phyloP scores from a whole-genome alignment of 164 flowering plant species.

The Vitis rotundifolia region DNA sequence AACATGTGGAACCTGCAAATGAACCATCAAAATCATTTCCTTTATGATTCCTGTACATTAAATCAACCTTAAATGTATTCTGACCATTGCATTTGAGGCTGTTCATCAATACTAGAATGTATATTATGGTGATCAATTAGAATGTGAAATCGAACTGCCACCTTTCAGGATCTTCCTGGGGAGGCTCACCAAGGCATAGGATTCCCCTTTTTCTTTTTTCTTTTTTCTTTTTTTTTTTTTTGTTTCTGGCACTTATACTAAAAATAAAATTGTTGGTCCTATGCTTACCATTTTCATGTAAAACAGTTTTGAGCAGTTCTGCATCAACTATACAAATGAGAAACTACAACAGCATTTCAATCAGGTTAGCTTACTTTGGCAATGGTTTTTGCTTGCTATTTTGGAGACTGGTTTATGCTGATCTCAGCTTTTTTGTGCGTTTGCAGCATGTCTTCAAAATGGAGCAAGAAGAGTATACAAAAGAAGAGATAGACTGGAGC shows the following conservation, averaged over 20 bases:
- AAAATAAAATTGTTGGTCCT: background rate
- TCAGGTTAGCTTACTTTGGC: constrained; percentile 54
- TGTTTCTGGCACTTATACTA: background rate
- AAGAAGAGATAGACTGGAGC: constrained; percentile 96
- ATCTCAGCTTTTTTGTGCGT: constrained; percentile 9
- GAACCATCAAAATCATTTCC: background rate
- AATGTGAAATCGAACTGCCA: background rate
- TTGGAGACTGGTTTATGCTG: background rate
- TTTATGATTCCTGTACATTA: background rate
- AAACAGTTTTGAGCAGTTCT: constrained; percentile 96
- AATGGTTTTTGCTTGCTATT: background rate
- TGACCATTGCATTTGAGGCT: background rate
- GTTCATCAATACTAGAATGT: background rate
- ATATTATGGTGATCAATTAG: background rate
- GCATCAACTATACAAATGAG: constrained; percentile 96
- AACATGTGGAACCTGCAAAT: background rate
- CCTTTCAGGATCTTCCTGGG: background rate
- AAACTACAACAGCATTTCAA: constrained; percentile 97
- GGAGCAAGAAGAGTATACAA: constrained; percentile 98
- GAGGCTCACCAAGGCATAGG: background rate
- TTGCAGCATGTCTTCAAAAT: constrained; percentile 96
- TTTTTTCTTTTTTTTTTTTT: too few species aligned
- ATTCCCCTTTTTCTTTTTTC: background rate
- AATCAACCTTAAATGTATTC: background rate
- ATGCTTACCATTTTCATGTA: constrained; percentile 11